Base-by-base conservation (phyloP, 495 filamentous ascomycete species). In the Polyplosphaeria fusca region DNA sequence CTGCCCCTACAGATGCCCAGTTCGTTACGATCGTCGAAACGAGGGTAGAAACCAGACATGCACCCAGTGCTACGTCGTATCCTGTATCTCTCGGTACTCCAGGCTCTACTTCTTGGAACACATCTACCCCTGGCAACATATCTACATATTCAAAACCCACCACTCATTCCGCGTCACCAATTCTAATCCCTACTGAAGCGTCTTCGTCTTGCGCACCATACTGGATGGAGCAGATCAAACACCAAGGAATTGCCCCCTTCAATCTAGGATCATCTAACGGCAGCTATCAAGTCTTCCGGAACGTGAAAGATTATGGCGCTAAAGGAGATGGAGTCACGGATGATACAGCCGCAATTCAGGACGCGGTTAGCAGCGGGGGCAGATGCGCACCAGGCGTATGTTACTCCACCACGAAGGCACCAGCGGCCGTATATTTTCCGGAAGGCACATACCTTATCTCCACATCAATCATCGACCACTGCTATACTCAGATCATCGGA, bases 341-440 rank as follows among this genome's bases (percentile, higher is more conserved):
- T 43, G 78, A 82, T 48, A 78, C 76, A 5, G 53, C 67, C 11
- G 70, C 71, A 5, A 72, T 87, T 38, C 82, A 85, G 55, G 60
- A 70, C 4, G 70, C 70, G 23, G 68, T 73, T 22, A 55, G 37
- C 16, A 55, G 54, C 45, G 70, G 70, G 7, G 57, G 50, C 3
- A 42, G 70, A 18, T 71, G 70, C 38, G 61, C 56, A 9, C 69
- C 67, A 16, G 63, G 61, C 2, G 35, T 54, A n/a, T 71, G 70
- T 30, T 52, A 50, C 75, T 82, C 63, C 30, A 82, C 41, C 24
- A 72, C 56, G 56, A 76, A 40, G 48, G 77, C 55, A 70, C 81
- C 43, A 71, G 76, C 26, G 69, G 75, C 86, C 20, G 73, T 79
- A 1, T 87, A 77, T 63, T 82, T 88, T 59, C 82, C 83, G 2